Base-by-base conservation (phyloP, 2,329 filamentous ascomycete species). In the Diplodia seriata region DNA sequence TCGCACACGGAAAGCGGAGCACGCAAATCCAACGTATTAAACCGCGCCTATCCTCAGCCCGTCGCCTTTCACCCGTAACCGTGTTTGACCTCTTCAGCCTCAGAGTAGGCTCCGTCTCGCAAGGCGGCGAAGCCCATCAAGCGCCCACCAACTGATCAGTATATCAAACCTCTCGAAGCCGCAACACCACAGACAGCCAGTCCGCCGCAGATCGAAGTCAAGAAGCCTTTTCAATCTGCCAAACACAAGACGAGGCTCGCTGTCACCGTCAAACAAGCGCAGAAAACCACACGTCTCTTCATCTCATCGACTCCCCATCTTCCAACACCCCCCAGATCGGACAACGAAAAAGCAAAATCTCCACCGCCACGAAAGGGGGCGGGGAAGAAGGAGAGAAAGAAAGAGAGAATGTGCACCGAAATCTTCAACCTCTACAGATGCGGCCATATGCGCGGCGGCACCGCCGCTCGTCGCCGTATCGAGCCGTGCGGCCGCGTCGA, bases 371-470 rank as follows among this genome's bases (percentile, higher is more conserved):
- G 26, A 4, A 26, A 3, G 26, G 26, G 26, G 26, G 23, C 23
- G 23, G 26, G 26, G 4, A 26, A 26, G 26, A 33, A 9, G 31
- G 31, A 14, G 29, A 57, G 1, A 43, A 40, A 23, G 7, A 18
- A 33, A 36, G 26, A 36, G 36, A n/a, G 11, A 51, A 62, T 62
- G 57, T 62, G 57, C 57, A 62, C 57, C 57, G 57, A 62, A 62
- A 62, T 40, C 18, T 40, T 62, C 11, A 11, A 14, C 29, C 57
- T 62, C 43, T 62, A 62, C 43, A 36, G 14, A 23, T 62, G 57
- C 57, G 57, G 57, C 11, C 57, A 62, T 29, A 14, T 33, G 15
- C 57, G 40, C 43, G 57, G 57, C 57, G 38, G 56, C 56, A 40
- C 11, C 56, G 38, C 56, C 20, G 23, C 20, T 23, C 55, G 40